phyloP scores from a whole-genome alignment of 2,329 filamentous ascomycete species.

The Fusarium sp. region DNA sequence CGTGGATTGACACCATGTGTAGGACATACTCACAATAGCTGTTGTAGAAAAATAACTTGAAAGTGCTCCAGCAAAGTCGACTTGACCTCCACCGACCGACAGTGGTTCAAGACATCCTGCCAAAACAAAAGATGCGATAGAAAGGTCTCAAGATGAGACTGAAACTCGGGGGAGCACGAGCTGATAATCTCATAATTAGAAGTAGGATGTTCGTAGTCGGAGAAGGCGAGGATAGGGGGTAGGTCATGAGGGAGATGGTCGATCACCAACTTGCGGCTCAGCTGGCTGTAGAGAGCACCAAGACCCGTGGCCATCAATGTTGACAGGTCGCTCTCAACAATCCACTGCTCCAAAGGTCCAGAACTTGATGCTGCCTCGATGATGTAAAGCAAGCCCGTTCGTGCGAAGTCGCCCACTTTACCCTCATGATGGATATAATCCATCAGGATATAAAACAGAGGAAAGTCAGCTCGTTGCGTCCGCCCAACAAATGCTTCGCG shows the following conservation, averaged over 20 bases:
- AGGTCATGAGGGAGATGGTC: slow-evolving; percentile 79
- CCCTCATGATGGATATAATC: slow-evolving; percentile 98
- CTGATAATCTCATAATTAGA: slow-evolving; percentile 78
- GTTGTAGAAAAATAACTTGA: slow-evolving; percentile 94
- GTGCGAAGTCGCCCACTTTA: slow-evolving; percentile 92
- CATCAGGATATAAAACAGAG: slow-evolving; percentile 93
- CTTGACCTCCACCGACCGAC: slow-evolving; percentile 90
- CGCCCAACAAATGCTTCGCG: slow-evolving; percentile 87
- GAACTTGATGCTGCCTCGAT: slow-evolving; percentile 93
- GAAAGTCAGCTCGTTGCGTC: slow-evolving; percentile 92
- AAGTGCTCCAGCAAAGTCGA: slow-evolving; percentile 96
- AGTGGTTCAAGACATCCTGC: slow-evolving; percentile 98
- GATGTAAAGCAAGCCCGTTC: slow-evolving; percentile 93
- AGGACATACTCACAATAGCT: slow-evolving; percentile 76
- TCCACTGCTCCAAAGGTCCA: slow-evolving; percentile 88
- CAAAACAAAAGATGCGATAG: slow-evolving; percentile 95
- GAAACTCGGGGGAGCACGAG: slow-evolving; percentile 80
- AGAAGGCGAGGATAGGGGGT: slow-evolving; percentile 87
- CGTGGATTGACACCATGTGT: not conserved
- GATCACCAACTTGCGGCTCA: slow-evolving; percentile 84
- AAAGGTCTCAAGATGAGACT: slow-evolving; percentile 91
- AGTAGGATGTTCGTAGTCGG: slow-evolving; percentile 84
- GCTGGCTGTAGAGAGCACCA: slow-evolving; percentile 77
- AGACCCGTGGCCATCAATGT: slow-evolving; percentile 97
- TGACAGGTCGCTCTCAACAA: slow-evolving; percentile 95